Evolutionary conservation across 2,329 filamentous ascomycete genomes (phyloP).

Genomic region (Apiospora saccharicola): DNA sequence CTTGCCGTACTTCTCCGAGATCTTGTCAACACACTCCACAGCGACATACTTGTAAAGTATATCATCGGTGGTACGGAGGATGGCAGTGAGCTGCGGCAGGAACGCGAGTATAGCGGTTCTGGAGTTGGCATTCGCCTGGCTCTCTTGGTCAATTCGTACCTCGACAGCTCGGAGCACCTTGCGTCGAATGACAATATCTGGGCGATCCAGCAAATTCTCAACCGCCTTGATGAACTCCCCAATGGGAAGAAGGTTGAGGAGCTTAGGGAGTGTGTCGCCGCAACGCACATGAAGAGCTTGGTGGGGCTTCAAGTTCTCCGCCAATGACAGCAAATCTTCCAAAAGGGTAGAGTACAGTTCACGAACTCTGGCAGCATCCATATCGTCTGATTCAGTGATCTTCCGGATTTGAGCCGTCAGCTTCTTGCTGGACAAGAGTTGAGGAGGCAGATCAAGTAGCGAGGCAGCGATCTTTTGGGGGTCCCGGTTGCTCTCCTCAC

Average conservation of each 20-base stretch:
- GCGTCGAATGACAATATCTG: conserved; percentile 77
- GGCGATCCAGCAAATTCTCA: conserved; percentile 79
- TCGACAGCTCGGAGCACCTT: conserved; percentile 85
- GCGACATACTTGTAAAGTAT: conserved; percentile 83
- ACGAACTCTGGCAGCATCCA: conserved; percentile 71
- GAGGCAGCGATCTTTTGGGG: conserved; percentile 59
- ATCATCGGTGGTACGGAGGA: conserved; percentile 76
- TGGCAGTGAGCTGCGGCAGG: conserved; percentile 77
- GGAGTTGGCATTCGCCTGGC: conserved; percentile 71
- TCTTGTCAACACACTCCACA: conserved; percentile 89
- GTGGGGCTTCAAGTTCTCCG: conserved; percentile 67
- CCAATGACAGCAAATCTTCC: conserved; percentile 70
- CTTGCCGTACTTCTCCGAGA: conserved; percentile 94
- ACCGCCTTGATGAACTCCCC: conserved; percentile 89
- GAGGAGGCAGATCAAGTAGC: conserved; percentile 64
- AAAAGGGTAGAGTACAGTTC: conserved; percentile 74
- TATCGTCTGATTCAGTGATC: conserved; percentile 67
- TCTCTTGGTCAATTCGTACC: conserved; percentile 76
- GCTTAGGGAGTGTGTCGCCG: conserved; percentile 76
- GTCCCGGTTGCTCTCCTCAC: conserved; percentile 56
- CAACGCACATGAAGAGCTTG: conserved; percentile 64
- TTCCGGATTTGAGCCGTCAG: conserved; percentile 63
- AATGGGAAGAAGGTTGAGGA: conserved; percentile 87
- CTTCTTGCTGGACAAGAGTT: conserved; percentile 64
- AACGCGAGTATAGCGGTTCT: conserved; percentile 78